A percentile compares a stretch with the other conserved stretches of the same genome.
Conservation (phyloP, 345 rosid species). For the Lepidium aucheri region DNA sequence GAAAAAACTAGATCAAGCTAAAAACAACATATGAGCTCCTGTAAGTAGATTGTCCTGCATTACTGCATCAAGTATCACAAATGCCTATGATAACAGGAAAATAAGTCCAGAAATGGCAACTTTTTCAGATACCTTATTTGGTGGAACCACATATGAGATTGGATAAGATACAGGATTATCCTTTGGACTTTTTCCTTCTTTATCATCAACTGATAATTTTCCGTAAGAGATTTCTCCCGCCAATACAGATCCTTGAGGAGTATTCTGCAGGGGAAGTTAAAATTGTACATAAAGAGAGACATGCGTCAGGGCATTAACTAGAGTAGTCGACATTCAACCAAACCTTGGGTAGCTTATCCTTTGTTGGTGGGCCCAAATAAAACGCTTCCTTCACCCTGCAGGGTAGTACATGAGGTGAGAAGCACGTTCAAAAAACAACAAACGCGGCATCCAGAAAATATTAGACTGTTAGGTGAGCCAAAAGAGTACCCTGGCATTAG, state of each 20-base stretch:
- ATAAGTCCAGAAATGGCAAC: not conserved
- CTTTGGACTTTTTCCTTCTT: slow-evolving; percentile 43
- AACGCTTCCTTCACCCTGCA: slow-evolving; percentile 78
- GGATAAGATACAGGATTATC: slow-evolving; percentile 64
- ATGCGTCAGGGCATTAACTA: not conserved
- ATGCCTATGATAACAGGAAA: not conserved
- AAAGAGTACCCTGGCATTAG: slow-evolving; percentile 75
- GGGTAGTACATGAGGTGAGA: slow-evolving; percentile 18
- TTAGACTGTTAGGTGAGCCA: not conserved
- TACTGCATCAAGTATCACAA: slow-evolving; percentile 5
- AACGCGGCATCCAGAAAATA: not conserved
- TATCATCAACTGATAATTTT: slow-evolving; percentile 46
- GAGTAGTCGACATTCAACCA: not conserved
- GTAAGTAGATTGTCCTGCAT: slow-evolving; percentile 1
- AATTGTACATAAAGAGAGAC: slow-evolving; percentile 7
- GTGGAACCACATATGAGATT: slow-evolving; percentile 73
- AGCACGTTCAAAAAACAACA: not conserved
- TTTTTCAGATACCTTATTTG: slow-evolving; percentile 56
- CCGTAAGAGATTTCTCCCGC: slow-evolving; percentile 77
- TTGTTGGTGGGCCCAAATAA: slow-evolving; percentile 71
- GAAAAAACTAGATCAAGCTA: not conserved
- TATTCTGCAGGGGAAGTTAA: slow-evolving; percentile 45
- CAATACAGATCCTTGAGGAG: slow-evolving; percentile 75
- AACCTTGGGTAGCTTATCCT: slow-evolving; percentile 61
- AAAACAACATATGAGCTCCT: not conserved